Percentiles rank a stretch among this genome's conserved stretches.
Conservation (phyloP, 345 rosid species). For the Excoecaria cochinchinensis region DNA sequence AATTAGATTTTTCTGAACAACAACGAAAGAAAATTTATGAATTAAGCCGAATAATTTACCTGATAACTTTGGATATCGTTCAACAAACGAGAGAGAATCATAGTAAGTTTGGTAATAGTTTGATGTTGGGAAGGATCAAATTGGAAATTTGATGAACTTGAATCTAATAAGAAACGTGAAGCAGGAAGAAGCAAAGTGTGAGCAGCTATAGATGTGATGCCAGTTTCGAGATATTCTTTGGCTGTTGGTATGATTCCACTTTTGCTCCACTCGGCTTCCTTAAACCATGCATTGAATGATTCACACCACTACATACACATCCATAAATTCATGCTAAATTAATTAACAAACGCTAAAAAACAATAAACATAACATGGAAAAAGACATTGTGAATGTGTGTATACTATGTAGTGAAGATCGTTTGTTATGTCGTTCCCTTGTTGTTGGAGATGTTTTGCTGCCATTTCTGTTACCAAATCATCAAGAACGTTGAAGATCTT, state of each 20-base stretch:
- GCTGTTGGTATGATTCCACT: slow-evolving; percentile 30
- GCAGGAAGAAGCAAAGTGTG: slow-evolving; percentile 48
- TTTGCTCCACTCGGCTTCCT: slow-evolving; percentile 59
- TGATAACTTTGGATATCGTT: slow-evolving; percentile 56
- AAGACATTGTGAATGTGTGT: neutral
- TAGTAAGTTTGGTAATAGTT: slow-evolving; percentile 41
- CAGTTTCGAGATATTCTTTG: slow-evolving; percentile 48
- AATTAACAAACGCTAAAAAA: neutral
- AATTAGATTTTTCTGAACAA: too few species aligned
- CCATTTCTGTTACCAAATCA: slow-evolving; percentile 36
- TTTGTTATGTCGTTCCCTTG: slow-evolving; percentile 42
- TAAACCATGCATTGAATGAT: slow-evolving; percentile 59
- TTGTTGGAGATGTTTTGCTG: slow-evolving; percentile 23
- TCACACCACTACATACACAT: slow-evolving; percentile 49
- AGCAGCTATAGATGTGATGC: slow-evolving; percentile 45
- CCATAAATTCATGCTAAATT: neutral
- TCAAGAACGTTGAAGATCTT: slow-evolving; percentile 56
- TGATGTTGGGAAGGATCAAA: slow-evolving; percentile 36
- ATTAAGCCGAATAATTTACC: slow-evolving; percentile 28
- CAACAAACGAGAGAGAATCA: slow-evolving; percentile 52
- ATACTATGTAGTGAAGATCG: slow-evolving; percentile 43
- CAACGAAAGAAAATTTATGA: too few species aligned
- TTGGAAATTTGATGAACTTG: slow-evolving; percentile 25
- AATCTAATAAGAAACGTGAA: slow-evolving; percentile 30
- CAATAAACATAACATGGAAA: neutral